These are phyloP conservation scores for Aciculosporium take DNA, from an alignment of 2,329 filamentous ascomycete species.

Conservation along the genomic window DNA sequence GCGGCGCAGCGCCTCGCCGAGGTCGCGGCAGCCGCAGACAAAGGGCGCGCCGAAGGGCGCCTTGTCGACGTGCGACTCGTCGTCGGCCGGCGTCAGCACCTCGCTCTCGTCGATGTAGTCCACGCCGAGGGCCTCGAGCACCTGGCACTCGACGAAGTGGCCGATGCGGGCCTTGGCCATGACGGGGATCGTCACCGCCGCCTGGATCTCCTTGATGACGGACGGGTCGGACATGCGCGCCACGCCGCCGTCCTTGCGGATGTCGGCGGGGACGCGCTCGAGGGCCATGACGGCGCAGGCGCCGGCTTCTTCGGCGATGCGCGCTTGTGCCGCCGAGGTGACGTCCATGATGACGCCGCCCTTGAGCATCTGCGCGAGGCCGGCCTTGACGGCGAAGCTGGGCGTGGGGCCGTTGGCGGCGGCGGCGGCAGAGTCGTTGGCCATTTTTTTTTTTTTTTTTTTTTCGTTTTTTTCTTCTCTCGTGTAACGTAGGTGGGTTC, in stretches of 20 bases:
- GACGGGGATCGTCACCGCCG: conserved; percentile 87
- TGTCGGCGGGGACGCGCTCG: conserved; percentile 93
- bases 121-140: conserved; percentile 85
- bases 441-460: no score
- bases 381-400: conserved; percentile 82
- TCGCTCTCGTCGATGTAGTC: conserved; percentile 99
- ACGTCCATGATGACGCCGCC: conserved; percentile 99
- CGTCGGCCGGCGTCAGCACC: conserved; percentile 89
- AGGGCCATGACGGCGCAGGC: conserved; percentile 97
- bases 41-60: conserved; percentile 70
- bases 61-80: conserved; percentile 86
- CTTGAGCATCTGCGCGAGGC: conserved; percentile 94
- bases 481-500: no score
- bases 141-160: conserved; percentile 96
- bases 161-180: conserved; percentile 99
- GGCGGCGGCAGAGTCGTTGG: conserved; percentile 20
- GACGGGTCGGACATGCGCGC: conserved; percentile 91
- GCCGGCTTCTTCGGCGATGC: conserved; percentile 93
- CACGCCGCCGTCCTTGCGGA: conserved; percentile 81
- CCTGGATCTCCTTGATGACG: conserved; percentile 94
- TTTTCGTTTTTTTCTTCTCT: no score
- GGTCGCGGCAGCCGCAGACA: conserved; percentile 88
- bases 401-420: conserved; percentile 22
- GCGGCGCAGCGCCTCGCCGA: conserved; percentile 81
- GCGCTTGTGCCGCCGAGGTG: conserved; percentile 81